Percentiles rank a stretch among this genome's conserved stretches.
Evolutionary conservation across 179 eudicot species (phyloP).

Genomic region (Sideroxylon spinosum): DNA sequence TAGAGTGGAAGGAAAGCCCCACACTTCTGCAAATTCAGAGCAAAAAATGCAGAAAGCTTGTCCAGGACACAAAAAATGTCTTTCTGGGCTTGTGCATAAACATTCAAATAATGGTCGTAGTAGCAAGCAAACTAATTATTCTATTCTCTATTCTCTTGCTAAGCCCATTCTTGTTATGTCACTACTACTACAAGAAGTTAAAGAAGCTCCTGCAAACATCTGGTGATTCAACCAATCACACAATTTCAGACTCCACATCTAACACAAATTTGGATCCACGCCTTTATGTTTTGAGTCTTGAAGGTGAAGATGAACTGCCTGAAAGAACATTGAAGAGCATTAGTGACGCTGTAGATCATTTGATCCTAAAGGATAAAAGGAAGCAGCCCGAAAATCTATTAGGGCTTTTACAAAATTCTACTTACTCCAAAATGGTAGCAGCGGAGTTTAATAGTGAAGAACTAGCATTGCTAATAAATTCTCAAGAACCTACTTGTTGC

Average conservation of each 20-base stretch:
- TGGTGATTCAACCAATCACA: neutral
- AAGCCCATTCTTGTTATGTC: neutral
- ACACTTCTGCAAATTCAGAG: no score
- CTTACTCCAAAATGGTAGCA: conserved; percentile 17
- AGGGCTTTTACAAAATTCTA: conserved; percentile 16
- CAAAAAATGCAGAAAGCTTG: no score
- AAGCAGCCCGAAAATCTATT: conserved; percentile 18
- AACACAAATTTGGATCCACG: conserved; percentile 13
- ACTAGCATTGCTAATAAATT: conserved; percentile 9
- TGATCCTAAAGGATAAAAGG: conserved; percentile 9
- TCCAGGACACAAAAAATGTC: no score
- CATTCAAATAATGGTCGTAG: conserved; percentile 19
- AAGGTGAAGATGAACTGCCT: conserved; percentile 30
- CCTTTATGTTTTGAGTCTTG: conserved; percentile 27
- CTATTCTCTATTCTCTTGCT: conserved; percentile 7
- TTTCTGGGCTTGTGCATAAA: neutral
- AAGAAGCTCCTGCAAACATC: neutral
- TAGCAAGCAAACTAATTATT: conserved; percentile 24
- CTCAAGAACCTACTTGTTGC: conserved; percentile 3
- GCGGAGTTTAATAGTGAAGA: conserved; percentile 18
- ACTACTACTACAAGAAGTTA: neutral
- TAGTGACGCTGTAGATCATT: neutral
- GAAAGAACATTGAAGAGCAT: conserved; percentile 1
- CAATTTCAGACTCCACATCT: neutral
- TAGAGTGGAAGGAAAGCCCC: neutral